phyloP scores from a whole-genome alignment of 495 filamentous ascomycete genomes.

The Penicillium mononematosum region DNA sequence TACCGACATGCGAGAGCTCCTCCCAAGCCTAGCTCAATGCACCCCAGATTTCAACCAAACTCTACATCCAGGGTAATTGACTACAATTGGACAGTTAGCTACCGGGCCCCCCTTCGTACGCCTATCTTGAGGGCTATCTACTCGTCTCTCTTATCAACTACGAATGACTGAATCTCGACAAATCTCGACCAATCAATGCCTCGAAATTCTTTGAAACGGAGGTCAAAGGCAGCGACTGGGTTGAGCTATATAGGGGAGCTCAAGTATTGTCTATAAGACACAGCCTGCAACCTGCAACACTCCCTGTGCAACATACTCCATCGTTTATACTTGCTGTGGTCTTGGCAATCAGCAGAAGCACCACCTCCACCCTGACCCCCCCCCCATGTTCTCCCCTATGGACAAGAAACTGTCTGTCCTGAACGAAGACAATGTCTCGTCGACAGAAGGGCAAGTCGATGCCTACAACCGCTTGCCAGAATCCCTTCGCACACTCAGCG shows the following conservation, averaged over 20 bases:
- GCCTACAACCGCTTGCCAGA: slow-evolving; percentile 31
- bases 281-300: slow-evolving; percentile 5
- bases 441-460: slow-evolving; percentile 36
- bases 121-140: slow-evolving; percentile 12
- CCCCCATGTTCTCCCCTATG: slow-evolving; percentile 13
- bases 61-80: slow-evolving; percentile 10
- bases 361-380: background rate
- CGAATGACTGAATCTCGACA: slow-evolving; percentile 7
- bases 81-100: slow-evolving; percentile 9
- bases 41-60: slow-evolving; percentile 19
- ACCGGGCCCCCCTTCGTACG: slow-evolving; percentile 12
- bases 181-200: slow-evolving; percentile 21
- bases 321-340: background rate
- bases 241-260: slow-evolving; percentile 19
- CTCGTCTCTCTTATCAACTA: slow-evolving; percentile 1
- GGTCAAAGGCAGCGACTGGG: slow-evolving; percentile 10
- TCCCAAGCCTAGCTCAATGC: slow-evolving; percentile 15
- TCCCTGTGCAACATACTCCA: background rate
- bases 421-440: slow-evolving; percentile 28
- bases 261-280: background rate
- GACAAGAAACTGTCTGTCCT: slow-evolving; percentile 25
- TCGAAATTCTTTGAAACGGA: slow-evolving; percentile 15
- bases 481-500: slow-evolving; percentile 26
- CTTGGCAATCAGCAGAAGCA: background rate
- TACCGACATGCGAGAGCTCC: slow-evolving; percentile 19